Base-by-base conservation (phyloP, 2,329 filamentous ascomycete genomes). In the Chlorencoelia australis region DNA sequence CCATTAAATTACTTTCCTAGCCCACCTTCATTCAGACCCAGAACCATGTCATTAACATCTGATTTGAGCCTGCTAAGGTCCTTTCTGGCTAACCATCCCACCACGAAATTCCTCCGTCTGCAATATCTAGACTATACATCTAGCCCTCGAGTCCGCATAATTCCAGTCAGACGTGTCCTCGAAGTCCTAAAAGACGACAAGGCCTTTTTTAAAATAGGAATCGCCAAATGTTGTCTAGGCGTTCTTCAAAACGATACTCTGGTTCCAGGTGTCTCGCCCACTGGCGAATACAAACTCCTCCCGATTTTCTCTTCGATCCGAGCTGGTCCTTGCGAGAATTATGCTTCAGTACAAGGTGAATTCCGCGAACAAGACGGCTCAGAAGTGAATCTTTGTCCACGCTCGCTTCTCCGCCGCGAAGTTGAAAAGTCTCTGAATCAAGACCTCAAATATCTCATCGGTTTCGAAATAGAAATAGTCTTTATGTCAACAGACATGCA, bases 391-490 rank as follows among this genome's bases (percentile, higher is more conserved):
- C 43, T 77, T 0, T 93, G 84, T 48, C 83, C 85, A 1, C 69
- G 83, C 37, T 64, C 74, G 27, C 55, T 79, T 38, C 62, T 93
- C 36, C 62, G 73, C 36, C 63, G 59, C 3, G 63, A 76, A 0
- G 52, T 79, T 2, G 61, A 68, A 0, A 59, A 61, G 5, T 69
- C 81, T 0, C 60, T 67, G 8, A 48, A 59, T 2, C 62, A 72
- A 24, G 64, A 66, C 2, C 63, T 85, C 2, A 58, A 66, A 3
- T 74, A 87, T 31, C 64, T 79, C 0, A 59, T 86, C 11, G 86
- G 85, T 0, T 93, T 91, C 46, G 86, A 94, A 57, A 75, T 93
- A 26, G 85, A 93, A 57, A 73, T 91, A 7, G 68, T 83, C 1
- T 77, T 93, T 45, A 63, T 89, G 45, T 59, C 65, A 42, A 25